Conservation (phyloP, 352 stramenopile species). For the Phytopythium vexans region DNA sequence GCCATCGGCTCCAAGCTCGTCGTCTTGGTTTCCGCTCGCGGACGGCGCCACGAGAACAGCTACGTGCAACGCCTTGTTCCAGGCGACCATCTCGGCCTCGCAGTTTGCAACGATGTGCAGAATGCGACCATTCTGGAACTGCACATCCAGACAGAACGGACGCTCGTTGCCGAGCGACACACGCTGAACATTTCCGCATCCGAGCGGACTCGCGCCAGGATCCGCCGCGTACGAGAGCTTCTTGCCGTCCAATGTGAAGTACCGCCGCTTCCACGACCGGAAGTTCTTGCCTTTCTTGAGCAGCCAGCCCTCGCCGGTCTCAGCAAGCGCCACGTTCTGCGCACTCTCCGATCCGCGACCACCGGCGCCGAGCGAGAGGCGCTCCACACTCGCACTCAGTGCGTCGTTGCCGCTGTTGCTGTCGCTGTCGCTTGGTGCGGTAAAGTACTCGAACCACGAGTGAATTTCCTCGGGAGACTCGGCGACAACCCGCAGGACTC, state of each 20-base stretch:
- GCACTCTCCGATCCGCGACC: constrained; percentile 13
- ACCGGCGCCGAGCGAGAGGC: constrained; percentile 14
- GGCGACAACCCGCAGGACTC: constrained; percentile 58
- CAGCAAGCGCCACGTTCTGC: neutral
- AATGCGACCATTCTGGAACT: constrained; percentile 60
- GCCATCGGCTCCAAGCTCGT: constrained; percentile 21
- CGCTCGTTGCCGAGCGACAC: constrained; percentile 55
- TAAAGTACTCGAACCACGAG: constrained; percentile 53
- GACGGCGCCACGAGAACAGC: constrained; percentile 26
- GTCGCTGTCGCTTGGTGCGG: constrained; percentile 11
- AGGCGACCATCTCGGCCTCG: constrained; percentile 57
- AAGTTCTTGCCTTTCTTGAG: constrained; percentile 64
- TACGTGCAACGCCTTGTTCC: constrained; percentile 53
- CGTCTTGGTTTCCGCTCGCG: constrained; percentile 12
- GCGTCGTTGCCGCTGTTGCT: constrained; percentile 16
- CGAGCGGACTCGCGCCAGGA: constrained; percentile 31
- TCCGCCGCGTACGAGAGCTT: constrained; percentile 55
- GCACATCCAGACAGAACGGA: constrained; percentile 68
- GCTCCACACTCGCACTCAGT: constrained; percentile 16
- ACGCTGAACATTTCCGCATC: constrained; percentile 44
- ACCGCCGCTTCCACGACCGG: constrained; percentile 67
- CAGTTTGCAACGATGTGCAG: constrained; percentile 50
- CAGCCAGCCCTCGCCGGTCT: constrained; percentile 40
- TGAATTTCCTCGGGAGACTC: constrained; percentile 64
- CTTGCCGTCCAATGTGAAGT: constrained; percentile 53